These are phyloP conservation scores for Hortaea sp. DNA, from an alignment of 2,329 filamentous ascomycete genomes.

Conservation along the genomic window DNA sequence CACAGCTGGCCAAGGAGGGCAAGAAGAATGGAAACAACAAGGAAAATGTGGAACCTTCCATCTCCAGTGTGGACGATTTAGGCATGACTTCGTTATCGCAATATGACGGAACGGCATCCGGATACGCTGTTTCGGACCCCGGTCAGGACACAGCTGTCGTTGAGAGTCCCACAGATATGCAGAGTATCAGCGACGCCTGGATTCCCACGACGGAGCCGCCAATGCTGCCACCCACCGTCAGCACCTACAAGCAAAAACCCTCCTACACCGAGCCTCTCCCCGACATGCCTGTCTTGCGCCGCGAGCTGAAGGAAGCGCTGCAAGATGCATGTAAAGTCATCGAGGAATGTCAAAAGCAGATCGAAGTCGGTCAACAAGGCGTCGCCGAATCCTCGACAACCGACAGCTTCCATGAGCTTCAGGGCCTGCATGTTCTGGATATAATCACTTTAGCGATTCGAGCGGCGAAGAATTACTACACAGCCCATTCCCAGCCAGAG, in stretches of 20 bases:
- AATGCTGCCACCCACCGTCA: conserved; percentile 93
- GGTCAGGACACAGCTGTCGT: conserved; percentile 30
- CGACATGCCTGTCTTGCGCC: conserved; percentile 67
- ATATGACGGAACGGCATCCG: conserved; percentile 14
- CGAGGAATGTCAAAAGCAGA: conserved; percentile 40
- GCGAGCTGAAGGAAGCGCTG: conserved; percentile 57
- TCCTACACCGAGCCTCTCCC: conserved; percentile 76
- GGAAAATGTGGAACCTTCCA: conserved; percentile 21
- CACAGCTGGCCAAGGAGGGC: conserved; percentile 59
- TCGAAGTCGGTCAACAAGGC: conserved; percentile 10
- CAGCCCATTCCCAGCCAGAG: conserved; percentile 77
- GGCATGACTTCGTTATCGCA: conserved; percentile 15
- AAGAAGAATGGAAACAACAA: conserved; percentile 16
- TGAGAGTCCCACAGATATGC: conserved; percentile 46
- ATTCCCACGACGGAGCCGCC: conserved; percentile 54
- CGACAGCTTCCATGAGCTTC: conserved; percentile 72
- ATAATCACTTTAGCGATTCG: conserved; percentile 91
- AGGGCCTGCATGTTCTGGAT: conserved; percentile 86
- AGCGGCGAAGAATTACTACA: conserved; percentile 94
- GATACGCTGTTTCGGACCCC: conserved; percentile 22
- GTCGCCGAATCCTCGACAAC: conserved; percentile 24
- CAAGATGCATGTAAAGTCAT: conserved; percentile 59
- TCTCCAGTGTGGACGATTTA: conserved; percentile 14
- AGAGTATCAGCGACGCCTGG: conserved; percentile 33
- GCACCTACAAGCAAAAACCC: conserved; percentile 82